These are phyloP conservation scores for Hypericum perforatum DNA, from an alignment of 345 rosid species.

Conservation along the genomic window DNA sequence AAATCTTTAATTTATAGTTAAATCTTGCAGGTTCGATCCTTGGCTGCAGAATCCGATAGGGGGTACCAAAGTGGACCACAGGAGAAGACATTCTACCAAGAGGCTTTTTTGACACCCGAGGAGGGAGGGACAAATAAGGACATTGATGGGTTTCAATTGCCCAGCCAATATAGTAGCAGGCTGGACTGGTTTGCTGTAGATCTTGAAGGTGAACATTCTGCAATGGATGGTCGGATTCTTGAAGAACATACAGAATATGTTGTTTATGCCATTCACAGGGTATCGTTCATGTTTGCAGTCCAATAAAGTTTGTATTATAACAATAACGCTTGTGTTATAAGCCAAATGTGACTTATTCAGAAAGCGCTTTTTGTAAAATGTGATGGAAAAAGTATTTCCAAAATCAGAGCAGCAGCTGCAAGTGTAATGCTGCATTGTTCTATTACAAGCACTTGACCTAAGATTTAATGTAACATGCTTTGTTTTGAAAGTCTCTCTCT, in stretches of 20 bases:
- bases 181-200: conserved; percentile 97
- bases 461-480: no score
- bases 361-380: no score
- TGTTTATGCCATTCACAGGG: conserved; percentile 93
- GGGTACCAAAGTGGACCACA: conserved; percentile 83
- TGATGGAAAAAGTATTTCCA: no score
- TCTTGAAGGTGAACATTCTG: conserved; percentile 99
- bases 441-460: no score
- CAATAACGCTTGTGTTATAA: conserved; percentile 1
- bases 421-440: no score
- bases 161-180: conserved; percentile 50
- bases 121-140: conserved; percentile 38
- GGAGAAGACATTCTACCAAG: conserved; percentile 67
- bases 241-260: conserved; percentile 98
- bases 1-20: not conserved
- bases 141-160: conserved; percentile 34
- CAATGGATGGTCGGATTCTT: conserved; percentile 96
- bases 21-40: conserved; percentile 62
- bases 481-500: no score
- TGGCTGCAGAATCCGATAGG: conserved; percentile 92
- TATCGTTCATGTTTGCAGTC: conserved; percentile 22
- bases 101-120: conserved; percentile 39
- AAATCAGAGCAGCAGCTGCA: no score
- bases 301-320: conserved; percentile 14
- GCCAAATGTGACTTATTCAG: not conserved